Evolutionary conservation across 2,329 filamentous ascomycete species (phyloP).

Genomic region (Aureobasidium sp.): DNA sequence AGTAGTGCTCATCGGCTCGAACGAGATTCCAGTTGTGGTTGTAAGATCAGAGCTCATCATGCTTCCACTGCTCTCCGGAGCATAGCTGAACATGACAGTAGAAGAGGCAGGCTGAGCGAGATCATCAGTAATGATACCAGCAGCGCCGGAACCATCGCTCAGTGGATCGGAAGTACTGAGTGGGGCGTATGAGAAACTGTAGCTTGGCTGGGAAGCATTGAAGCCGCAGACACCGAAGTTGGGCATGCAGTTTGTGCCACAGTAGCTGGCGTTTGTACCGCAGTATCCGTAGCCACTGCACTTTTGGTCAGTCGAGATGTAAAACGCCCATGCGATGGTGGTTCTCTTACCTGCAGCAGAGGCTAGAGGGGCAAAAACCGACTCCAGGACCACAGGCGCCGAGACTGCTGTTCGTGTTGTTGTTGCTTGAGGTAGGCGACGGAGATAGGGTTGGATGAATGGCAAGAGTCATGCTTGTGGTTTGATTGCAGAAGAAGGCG

Average conservation of each 20-base stretch:
- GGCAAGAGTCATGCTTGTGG: not conserved
- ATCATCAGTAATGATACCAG: not conserved
- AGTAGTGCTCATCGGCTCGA: not conserved
- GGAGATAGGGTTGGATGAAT: not conserved
- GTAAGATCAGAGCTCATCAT: not conserved
- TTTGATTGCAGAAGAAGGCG: not conserved
- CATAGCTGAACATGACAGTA: not conserved
- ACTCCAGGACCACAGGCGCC: not conserved
- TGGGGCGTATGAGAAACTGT: not conserved
- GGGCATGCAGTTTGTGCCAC: not conserved
- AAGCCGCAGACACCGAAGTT: not conserved
- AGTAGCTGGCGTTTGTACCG: not conserved
- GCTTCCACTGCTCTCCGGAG: not conserved
- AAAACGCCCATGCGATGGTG: fast-evolving
- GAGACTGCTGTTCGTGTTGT: not conserved
- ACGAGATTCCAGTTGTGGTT: not conserved
- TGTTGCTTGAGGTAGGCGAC: not conserved
- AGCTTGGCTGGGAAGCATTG: not conserved
- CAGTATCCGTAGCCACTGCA: not conserved
- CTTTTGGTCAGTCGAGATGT: not conserved
- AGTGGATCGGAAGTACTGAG: not conserved
- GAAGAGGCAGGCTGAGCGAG: not conserved
- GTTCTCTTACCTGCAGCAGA: not conserved
- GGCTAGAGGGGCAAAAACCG: not conserved
- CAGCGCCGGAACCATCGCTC: not conserved